phyloP scores from a whole-genome alignment of 345 rosid species.

The Aquilaria yunnanensis region DNA sequence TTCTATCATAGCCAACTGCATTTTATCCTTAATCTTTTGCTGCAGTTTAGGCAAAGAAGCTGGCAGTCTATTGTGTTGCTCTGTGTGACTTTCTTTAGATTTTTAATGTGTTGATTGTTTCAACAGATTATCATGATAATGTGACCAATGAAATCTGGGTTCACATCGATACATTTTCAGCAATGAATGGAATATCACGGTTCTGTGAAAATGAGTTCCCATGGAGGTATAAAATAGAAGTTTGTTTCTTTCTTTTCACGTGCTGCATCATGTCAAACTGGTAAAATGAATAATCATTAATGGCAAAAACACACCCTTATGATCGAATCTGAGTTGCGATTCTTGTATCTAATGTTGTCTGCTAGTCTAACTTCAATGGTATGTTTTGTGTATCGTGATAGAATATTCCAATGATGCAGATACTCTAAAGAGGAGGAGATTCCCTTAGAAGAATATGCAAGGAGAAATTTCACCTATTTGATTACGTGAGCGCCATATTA shows the following conservation, averaged over 20 bases:
- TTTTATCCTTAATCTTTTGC: background rate
- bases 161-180: slow-evolving; percentile 87
- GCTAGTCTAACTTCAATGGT: background rate
- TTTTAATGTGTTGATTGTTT: slow-evolving; percentile 1
- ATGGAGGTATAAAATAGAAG: slow-evolving; percentile 61
- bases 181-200: slow-evolving; percentile 96
- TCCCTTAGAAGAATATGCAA: slow-evolving; percentile 34
- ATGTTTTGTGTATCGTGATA: background rate
- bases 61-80: background rate
- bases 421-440: slow-evolving; percentile 95
- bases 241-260: slow-evolving; percentile 1
- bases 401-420: slow-evolving; percentile 29
- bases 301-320: background rate
- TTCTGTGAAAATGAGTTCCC: slow-evolving; percentile 74
- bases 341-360: background rate
- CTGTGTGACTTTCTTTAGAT: background rate
- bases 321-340: background rate
- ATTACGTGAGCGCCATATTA: slow-evolving; percentile 43
- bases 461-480: slow-evolving; percentile 73
- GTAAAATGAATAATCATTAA: background rate
- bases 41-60: background rate
- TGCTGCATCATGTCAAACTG: background rate
- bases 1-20: background rate
- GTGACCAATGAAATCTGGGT: slow-evolving; percentile 48
- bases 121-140: slow-evolving; percentile 39